Percentiles rank a stretch among this genome's conserved stretches.
Conservation (phyloP, 2,329 filamentous ascomycete genomes). For the Phoma sp. region DNA sequence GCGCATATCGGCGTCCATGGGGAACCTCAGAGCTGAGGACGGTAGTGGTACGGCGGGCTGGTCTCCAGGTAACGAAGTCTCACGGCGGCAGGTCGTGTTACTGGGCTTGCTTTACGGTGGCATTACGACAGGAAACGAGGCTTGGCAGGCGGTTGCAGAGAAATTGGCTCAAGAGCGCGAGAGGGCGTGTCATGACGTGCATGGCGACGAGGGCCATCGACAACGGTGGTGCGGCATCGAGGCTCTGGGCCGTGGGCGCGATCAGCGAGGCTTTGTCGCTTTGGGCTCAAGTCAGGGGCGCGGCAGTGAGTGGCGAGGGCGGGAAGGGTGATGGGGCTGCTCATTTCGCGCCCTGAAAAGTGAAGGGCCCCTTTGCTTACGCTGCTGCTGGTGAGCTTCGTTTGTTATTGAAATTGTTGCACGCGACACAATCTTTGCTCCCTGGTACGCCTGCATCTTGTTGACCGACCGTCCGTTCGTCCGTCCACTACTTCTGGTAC, state of each 20-base stretch:
- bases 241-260: slow-evolving; percentile 15
- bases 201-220: slow-evolving; percentile 11
- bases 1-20: slow-evolving; percentile 4
- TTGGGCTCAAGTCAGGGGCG: slow-evolving; percentile 20
- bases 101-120: neutral
- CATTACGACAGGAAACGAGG: neutral
- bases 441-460: neutral
- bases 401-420: neutral
- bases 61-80: slow-evolving; percentile 4
- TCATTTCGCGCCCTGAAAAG: slow-evolving; percentile 21
- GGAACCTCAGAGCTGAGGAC: slow-evolving; percentile 1
- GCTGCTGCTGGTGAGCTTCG: slow-evolving; percentile 6
- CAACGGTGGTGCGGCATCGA: slow-evolving; percentile 16
- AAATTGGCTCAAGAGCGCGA: neutral
- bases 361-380: slow-evolving; percentile 10
- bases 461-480: neutral
- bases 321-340: slow-evolving; percentile 13
- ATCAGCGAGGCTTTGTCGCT: slow-evolving; percentile 12
- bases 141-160: slow-evolving; percentile 1
- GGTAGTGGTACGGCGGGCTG: slow-evolving; percentile 5
- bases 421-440: slow-evolving; percentile 9
- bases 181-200: slow-evolving; percentile 10
- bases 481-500: neutral
- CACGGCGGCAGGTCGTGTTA: slow-evolving; percentile 12
- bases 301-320: slow-evolving; percentile 6